phyloP scores from a whole-genome alignment of 2,329 filamentous ascomycete species.

The Magnaporthiopsis poae region DNA sequence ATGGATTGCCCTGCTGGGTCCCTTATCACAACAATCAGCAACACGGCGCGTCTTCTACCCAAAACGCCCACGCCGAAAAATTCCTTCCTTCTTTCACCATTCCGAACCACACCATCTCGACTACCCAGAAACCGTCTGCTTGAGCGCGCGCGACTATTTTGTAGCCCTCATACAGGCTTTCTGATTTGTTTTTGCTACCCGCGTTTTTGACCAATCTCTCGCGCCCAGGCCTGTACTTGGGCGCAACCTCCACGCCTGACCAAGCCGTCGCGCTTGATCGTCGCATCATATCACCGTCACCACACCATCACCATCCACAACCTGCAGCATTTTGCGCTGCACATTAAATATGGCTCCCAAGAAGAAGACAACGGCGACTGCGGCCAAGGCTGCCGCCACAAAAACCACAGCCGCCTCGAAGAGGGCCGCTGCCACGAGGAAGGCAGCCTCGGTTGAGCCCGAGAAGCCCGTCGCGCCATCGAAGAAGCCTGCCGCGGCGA shows the following conservation, averaged over 20 bases:
- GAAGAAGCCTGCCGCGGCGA: constrained; percentile 13
- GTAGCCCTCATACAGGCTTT: not conserved
- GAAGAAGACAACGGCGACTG: not conserved
- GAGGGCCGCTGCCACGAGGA: constrained; percentile 19
- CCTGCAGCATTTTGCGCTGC: not conserved
- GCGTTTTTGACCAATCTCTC: not conserved
- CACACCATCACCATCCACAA: not conserved
- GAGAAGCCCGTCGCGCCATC: constrained; percentile 9
- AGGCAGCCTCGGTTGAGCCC: constrained; percentile 14
- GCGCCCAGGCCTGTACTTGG: not conserved
- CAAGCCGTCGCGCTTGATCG: not conserved
- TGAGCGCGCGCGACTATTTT: not conserved
- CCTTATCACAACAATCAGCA: not conserved
- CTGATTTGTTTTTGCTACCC: not conserved
- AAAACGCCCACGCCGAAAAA: not conserved
- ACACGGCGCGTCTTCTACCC: not conserved
- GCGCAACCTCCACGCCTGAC: not conserved
- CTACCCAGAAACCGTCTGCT: not conserved
- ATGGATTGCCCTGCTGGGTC: not conserved
- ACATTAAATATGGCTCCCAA: not conserved
- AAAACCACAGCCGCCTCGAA: not conserved
- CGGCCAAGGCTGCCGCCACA: not conserved
- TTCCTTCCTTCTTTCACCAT: not conserved
- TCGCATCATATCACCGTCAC: not conserved
- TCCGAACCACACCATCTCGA: not conserved